Percentiles rank a stretch among this genome's conserved stretches.
Conservation (phyloP, 1,284 basidiomycete species). For the Ganoderma lucidum region DNA sequence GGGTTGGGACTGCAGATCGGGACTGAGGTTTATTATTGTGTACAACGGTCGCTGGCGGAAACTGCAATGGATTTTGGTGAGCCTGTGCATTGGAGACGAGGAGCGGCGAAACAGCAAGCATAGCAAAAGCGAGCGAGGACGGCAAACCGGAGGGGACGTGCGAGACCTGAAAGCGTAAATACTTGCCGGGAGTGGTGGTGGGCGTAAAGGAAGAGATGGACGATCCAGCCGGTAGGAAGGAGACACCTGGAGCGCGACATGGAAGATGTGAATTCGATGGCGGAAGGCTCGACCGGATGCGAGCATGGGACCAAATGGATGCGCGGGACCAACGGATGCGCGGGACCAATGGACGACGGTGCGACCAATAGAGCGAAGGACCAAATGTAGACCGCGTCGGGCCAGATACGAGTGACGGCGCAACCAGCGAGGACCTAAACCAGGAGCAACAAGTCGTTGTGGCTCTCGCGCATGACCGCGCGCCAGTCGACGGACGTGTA, state of each 20-base stretch:
- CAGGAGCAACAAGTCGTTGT: constrained; percentile 59
- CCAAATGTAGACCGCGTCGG: too few relatives aligned
- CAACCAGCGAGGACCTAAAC: constrained; percentile 48
- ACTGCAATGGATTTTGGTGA: constrained; percentile 17
- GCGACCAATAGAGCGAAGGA: background rate
- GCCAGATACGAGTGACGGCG: background rate
- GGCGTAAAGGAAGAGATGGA: background rate
- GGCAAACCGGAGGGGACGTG: constrained; percentile 9
- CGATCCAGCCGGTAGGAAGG: background rate
- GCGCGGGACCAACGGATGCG: background rate
- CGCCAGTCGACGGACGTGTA: constrained; percentile 66
- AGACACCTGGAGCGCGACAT: background rate
- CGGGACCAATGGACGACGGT: background rate
- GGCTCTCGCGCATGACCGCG: constrained; percentile 54
- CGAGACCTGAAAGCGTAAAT: background rate
- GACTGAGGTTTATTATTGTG: constrained; percentile 6
- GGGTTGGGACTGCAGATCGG: background rate
- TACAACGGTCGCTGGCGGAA: constrained; percentile 9
- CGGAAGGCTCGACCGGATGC: background rate
- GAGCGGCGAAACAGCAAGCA: background rate
- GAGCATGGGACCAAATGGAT: background rate
- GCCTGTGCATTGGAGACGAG: constrained; percentile 12
- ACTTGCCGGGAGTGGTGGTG: background rate
- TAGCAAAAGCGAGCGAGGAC: background rate
- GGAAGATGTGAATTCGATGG: background rate